Conservation (phyloP, 164 flowering plant species). For the Vitis labrusca region DNA sequence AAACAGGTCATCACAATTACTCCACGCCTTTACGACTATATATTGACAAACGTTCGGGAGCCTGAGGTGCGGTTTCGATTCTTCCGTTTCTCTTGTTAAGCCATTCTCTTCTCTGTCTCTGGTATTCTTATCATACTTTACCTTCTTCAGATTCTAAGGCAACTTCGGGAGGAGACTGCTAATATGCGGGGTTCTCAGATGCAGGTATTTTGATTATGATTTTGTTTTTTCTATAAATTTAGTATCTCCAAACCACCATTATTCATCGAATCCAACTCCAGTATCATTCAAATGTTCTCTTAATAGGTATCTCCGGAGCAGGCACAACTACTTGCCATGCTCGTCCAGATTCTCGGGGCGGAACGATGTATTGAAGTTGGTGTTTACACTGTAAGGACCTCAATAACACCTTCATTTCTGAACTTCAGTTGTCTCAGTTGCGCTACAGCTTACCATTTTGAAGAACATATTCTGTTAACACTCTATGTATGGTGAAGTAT, state of each 20-base stretch:
- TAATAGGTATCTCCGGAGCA: conserved; percentile 92
- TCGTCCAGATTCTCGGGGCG: conserved; percentile 81
- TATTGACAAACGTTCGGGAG: conserved; percentile 59
- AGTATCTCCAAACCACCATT: too few relatives aligned
- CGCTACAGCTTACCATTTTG: not conserved
- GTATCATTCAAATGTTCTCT: not conserved
- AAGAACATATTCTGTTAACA: not conserved
- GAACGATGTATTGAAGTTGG: conserved; percentile 86
- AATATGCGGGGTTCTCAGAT: conserved; percentile 67
- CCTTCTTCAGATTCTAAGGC: conserved; percentile 37
- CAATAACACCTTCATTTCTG: not conserved
- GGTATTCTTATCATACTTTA: not conserved
- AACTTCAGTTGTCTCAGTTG: not conserved
- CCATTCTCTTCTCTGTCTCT: not conserved
- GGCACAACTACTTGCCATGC: conserved; percentile 88
- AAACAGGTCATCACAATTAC: conserved; percentile 56
- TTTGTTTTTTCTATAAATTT: not conserved
- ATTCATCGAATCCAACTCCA: too few relatives aligned
- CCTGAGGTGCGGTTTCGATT: conserved; percentile 33
- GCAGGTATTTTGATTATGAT: conserved; percentile 36
- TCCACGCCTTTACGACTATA: conserved; percentile 57
- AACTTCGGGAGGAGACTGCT: conserved; percentile 85
- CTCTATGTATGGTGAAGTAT: too few relatives aligned
- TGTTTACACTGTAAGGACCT: conserved; percentile 62
- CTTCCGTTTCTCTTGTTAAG: not conserved